These are phyloP conservation scores for Tetracladium maxilliforme DNA, from an alignment of 2,329 filamentous ascomycete species.

Conservation along the genomic window DNA sequence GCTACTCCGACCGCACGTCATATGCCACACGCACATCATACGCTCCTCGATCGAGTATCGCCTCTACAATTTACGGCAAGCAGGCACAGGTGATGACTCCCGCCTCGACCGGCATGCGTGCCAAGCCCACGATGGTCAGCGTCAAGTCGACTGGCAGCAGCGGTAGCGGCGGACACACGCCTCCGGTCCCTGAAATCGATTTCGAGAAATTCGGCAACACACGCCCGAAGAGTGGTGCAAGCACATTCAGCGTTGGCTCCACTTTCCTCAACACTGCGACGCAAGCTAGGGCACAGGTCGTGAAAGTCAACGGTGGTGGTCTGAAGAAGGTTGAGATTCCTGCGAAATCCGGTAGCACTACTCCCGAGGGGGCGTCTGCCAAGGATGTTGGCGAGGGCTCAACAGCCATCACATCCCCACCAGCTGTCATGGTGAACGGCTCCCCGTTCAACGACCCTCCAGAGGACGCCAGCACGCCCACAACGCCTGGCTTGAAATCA, in stretches of 20 bases:
- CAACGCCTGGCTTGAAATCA: no score
- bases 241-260: conserved; percentile 55
- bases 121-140: conserved; percentile 84
- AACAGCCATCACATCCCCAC: no score
- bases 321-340: no score
- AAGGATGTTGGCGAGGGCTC: no score
- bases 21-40: conserved; percentile 39
- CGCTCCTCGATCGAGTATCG: conserved; percentile 57
- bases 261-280: conserved; percentile 51
- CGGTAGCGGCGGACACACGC: conserved; percentile 37
- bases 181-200: conserved; percentile 62
- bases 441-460: no score
- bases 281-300: no score
- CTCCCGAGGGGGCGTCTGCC: no score
- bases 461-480: no score
- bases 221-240: conserved; percentile 37
- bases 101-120: conserved; percentile 74
- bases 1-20: conserved; percentile 48
- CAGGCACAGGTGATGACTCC: conserved; percentile 70
- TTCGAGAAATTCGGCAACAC: conserved; percentile 37
- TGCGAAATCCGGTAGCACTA: no score
- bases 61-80: conserved; percentile 87
- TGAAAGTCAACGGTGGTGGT: no score
- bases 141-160: conserved; percentile 58
- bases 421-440: no score